phyloP scores from a whole-genome alignment of 2,329 filamentous ascomycete genomes.

The Nemania diffusa region DNA sequence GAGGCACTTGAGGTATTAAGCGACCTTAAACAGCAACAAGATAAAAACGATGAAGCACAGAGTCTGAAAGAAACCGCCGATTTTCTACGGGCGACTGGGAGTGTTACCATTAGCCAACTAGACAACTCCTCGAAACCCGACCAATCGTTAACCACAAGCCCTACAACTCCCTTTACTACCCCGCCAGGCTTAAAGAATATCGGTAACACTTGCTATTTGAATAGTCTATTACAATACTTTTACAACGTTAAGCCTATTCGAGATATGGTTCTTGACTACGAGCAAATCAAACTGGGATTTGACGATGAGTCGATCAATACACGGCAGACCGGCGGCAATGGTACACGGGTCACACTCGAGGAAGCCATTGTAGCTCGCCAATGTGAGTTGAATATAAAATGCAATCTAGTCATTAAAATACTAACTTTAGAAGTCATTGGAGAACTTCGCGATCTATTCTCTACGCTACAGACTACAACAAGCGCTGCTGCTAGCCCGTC shows the following conservation, averaged over 20 bases:
- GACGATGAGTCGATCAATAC: conserved; percentile 69
- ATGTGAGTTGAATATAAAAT: conserved; percentile 66
- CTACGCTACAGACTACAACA: conserved; percentile 72
- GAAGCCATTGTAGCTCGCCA: conserved; percentile 75
- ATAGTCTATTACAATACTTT: conserved; percentile 94
- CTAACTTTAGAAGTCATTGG: conserved; percentile 69
- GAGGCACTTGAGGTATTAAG: conserved; percentile 46
- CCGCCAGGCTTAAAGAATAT: conserved; percentile 93
- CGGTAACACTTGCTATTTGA: conserved; percentile 97
- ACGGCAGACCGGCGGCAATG: conserved; percentile 79
- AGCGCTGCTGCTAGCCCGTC: conserved; percentile 74
- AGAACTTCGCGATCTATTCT: conserved; percentile 77
- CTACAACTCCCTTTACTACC: conserved; percentile 59
- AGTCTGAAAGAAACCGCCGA: conserved; percentile 41
- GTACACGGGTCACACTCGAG: conserved; percentile 60
- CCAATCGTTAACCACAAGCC: conserved; percentile 9
- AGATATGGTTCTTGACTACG: conserved; percentile 80
- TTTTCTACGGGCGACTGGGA: conserved; percentile 40
- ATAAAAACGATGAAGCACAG: conserved; percentile 38
- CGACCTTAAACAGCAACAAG: conserved; percentile 42
- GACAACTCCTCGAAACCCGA: neutral
- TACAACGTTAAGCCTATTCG: conserved; percentile 87
- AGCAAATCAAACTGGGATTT: conserved; percentile 74
- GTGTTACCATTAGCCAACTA: neutral
- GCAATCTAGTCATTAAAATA: neutral